Base-by-base conservation (phyloP, 164 flowering plant species). In the Houttuynia cordata region DNA sequence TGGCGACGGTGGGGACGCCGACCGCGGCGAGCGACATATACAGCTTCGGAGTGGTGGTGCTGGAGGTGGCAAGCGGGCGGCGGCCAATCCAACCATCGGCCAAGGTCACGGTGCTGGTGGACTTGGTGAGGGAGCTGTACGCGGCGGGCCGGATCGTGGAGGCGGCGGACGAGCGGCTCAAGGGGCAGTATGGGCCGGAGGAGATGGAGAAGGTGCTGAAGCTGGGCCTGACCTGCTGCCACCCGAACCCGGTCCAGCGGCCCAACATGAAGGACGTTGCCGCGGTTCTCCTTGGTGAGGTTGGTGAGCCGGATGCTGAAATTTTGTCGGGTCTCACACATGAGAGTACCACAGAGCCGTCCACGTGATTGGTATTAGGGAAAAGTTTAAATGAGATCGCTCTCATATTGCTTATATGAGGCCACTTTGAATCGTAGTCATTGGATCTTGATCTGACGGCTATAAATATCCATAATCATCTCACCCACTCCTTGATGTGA, bases 31-130 rank as follows among this genome's bases (percentile, higher is more conserved):
- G n/a, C n/a, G n/a, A n/a, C n/a, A n/a, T n/a, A n/a, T n/a, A n/a
- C n/a, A n/a, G n/a, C n/a, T n/a, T n/a, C n/a, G n/a, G n/a, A n/a
- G n/a, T n/a, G n/a, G n/a, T 88, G 63, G 70, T 85, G 8, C 57
- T 91, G 67, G 96, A 88, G 64, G 88, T 91, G 74, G 85, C 68
- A 0, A 78, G 85, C 39, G 98, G 98, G 59, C 62, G 86, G 63
- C 70, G n/a, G n/a, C n/a, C n/a, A n/a, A n/a, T n/a, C n/a, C n/a
- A n/a, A n/a, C n/a, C n/a, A n/a, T n/a, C n/a, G n/a, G n/a, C n/a
- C n/a, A n/a, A 82, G 4, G 82, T 80, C 67, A 75, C 68, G 23
- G 65, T 86, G 64, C 68, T 88, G 70, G 65, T 85, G 19, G 96
- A 91, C 67, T 74, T 78, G 84, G 91, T 88, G 65, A 71, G 93